Percentiles rank a stretch among this genome's conserved stretches.
These are phyloP conservation scores for Aspergillus bombycis DNA, from an alignment of 2,329 filamentous ascomycete species.

Conservation along the genomic window DNA sequence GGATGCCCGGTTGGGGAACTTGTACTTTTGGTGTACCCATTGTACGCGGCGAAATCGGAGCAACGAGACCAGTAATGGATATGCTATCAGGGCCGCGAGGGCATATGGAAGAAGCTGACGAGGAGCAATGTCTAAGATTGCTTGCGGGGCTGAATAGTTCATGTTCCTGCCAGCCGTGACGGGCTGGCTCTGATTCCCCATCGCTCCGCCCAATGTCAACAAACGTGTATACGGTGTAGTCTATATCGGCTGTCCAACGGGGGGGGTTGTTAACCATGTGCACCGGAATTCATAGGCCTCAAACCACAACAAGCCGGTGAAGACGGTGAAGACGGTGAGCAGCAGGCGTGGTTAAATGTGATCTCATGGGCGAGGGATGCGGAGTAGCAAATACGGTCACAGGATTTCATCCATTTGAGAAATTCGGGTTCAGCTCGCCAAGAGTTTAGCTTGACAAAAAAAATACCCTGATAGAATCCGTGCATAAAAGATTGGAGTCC, in stretches of 20 bases:
- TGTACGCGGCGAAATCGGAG: constrained; percentile 40
- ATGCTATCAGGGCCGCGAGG: constrained; percentile 27
- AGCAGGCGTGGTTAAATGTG: too few relatives aligned
- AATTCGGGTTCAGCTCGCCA: not conserved
- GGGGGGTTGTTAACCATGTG: too few relatives aligned
- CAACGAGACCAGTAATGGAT: constrained; percentile 30
- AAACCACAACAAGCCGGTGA: not conserved
- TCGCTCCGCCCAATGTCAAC: not conserved
- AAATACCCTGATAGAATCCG: too few relatives aligned
- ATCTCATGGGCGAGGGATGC: not conserved
- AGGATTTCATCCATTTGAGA: not conserved
- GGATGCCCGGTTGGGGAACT: constrained; percentile 50
- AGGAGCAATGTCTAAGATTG: constrained; percentile 4
- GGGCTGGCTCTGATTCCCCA: not conserved
- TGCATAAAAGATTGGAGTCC: not conserved
- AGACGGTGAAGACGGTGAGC: too few relatives aligned
- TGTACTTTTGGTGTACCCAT: constrained; percentile 45
- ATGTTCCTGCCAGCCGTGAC: not conserved
- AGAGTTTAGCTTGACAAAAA: not conserved
- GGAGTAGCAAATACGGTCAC: not conserved
- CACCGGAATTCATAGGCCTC: not conserved
- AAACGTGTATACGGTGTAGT: not conserved
- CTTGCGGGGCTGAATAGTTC: not conserved
- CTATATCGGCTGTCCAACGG: too few relatives aligned
- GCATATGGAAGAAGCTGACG: constrained; percentile 27